Evolutionary conservation across 208 protist species (phyloP), one percentile per base, ranked within the genome.

Genomic region (Crithidia acanthocephali): DNA sequence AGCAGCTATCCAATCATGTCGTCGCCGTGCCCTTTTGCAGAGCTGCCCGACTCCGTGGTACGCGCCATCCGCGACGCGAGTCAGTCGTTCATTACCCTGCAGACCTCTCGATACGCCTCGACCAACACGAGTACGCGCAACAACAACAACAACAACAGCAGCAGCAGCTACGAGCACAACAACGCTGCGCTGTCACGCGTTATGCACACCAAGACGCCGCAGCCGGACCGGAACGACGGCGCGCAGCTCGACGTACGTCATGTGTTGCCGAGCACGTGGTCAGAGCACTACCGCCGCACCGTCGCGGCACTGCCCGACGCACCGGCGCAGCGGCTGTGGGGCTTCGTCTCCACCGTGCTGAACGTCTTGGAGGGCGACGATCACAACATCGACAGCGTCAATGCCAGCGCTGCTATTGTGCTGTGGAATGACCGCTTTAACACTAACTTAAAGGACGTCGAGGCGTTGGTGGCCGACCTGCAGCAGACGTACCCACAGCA

Each of bases 341-440:
- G 66, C 8, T 35, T 81, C 27, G 74, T 70, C 18, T 74, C 74
- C n/a, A 47, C 60, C 0, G 65, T 85, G 52, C 35, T 82, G 30
- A 62, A 61, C 55, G 57, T 88, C 22, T 74, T 89, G 22, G 87
- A 92, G 64, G 63, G 63, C 13, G 58, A 73, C 33, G 76, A 50
- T 13, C 55, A 69, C 32, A 74, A 47, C 20, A 48, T 72, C 2
- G 74, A 84, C 25, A 51, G 52, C 35, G 71, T 83, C 10, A 85
- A 83, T 61, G 85, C 85, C 9, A 88, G 84, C 40, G 67, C 40
- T 5, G 77, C 78, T 16, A 72, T 94, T 15, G 64, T 84, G 15
- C 63, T 74, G 33, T 96, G 91, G 91, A 87, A 88, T 33, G 53
- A 81, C 35, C 52, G 33, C 15, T 80, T 78, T 45, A 80, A 78